Percentiles rank a stretch among this genome's conserved stretches.
Conservation (phyloP, 1,284 basidiomycete genomes). For the Leccinum pachyderme region DNA sequence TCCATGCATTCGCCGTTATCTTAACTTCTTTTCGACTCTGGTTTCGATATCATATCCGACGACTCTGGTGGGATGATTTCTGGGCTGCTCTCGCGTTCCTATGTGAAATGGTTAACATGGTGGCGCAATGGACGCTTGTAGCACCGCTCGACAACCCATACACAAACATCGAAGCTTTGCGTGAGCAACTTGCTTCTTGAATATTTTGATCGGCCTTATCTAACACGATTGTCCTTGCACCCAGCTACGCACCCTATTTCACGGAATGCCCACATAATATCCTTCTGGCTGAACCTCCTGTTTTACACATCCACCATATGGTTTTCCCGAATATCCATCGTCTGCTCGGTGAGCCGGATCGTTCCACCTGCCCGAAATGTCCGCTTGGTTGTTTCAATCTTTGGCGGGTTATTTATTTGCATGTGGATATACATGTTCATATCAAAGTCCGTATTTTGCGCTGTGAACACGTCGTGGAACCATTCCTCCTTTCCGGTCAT, state of each 20-base stretch:
- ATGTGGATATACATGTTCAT: constrained; percentile 24
- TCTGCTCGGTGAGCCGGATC: constrained; percentile 27
- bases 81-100: constrained; percentile 24
- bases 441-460: constrained; percentile 21
- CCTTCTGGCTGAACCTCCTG: constrained; percentile 22
- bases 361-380: constrained; percentile 20
- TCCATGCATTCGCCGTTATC: constrained; percentile 20
- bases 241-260: constrained; percentile 17
- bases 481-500: background rate
- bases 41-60: constrained; percentile 22
- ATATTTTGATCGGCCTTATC: background rate
- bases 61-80: constrained; percentile 32
- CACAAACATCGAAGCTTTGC: constrained; percentile 5
- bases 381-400: background rate
- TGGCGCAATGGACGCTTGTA: constrained; percentile 11
- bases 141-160: constrained; percentile 19
- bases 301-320: constrained; percentile 27
- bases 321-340: constrained; percentile 33
- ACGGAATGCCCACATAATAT: constrained; percentile 17
- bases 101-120: constrained; percentile 13
- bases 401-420: constrained; percentile 9
- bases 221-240: background rate
- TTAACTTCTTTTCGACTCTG: constrained; percentile 29
- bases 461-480: constrained; percentile 22
- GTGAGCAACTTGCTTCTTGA: constrained; percentile 10